These are phyloP conservation scores for Cichorium intybus DNA, from an alignment of 140 eudicot species.

Conservation along the genomic window DNA sequence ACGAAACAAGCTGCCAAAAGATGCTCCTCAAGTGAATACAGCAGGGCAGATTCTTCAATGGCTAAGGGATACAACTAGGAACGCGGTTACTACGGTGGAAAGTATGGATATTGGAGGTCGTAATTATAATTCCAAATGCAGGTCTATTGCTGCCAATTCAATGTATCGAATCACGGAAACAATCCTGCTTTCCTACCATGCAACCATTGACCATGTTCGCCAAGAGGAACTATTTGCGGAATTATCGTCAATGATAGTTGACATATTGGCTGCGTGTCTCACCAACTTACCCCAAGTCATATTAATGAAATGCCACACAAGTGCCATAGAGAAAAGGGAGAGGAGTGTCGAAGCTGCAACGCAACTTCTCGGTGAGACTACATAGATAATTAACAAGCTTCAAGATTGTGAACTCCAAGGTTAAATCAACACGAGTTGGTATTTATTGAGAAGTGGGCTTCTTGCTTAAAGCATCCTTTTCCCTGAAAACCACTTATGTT, in stretches of 20 bases:
- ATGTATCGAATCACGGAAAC: conserved; percentile 26
- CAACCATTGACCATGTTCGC: neutral
- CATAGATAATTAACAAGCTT: conserved; percentile 20
- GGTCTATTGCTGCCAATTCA: conserved; percentile 28
- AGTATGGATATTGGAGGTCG: neutral
- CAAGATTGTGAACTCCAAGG: conserved; percentile 14
- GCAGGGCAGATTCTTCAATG: conserved; percentile 7
- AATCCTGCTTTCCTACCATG: conserved; percentile 1
- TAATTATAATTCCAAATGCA: too few relatives aligned
- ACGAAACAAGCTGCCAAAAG: conserved; percentile 17
- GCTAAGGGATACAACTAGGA: conserved; percentile 1
- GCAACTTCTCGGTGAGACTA: neutral
- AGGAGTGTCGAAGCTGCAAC: neutral
- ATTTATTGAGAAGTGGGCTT: conserved; percentile 1
- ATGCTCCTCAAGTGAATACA: neutral
- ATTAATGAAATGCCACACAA: neutral
- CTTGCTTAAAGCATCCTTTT: conserved; percentile 5
- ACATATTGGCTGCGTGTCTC: conserved; percentile 24
- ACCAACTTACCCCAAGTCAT: neutral
- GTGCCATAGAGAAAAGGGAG: neutral
- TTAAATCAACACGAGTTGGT: conserved; percentile 10
- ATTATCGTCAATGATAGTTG: conserved; percentile 20
- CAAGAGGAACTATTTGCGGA: conserved; percentile 19
- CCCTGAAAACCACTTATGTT: neutral
- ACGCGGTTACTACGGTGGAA: neutral